Base-by-base conservation (phyloP, 2,329 filamentous ascomycete genomes). In the Madurella fahalii region DNA sequence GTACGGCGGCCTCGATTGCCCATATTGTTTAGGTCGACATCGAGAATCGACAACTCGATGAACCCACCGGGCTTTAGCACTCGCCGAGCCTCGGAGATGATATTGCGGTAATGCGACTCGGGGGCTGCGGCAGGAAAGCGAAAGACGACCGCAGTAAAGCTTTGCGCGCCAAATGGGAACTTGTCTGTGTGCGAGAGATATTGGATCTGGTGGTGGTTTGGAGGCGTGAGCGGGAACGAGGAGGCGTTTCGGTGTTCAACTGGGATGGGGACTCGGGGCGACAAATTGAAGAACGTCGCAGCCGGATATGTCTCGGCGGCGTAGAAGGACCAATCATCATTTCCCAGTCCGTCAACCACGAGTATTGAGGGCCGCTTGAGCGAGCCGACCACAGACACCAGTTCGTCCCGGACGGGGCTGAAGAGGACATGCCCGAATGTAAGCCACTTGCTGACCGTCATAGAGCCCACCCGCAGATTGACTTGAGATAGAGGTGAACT, bases 381-480 rank as follows among this genome's bases (percentile, higher is more conserved):
- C 13, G 69, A 73, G 50, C 71, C 74, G 15, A 71, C 77, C 0
- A 78, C 72, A 16, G 81, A 73, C 40, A 81, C 72, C 18, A 92
- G 77, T 61, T 90, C 85, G 44, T 89, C 85, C 25, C 89, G 82
- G 5, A 87, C 83, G 11, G 90, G 89, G 62, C 87, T 91, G 72
- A 94, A 92, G 4, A 94, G 76, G 0, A 93, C 87, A 62, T 90
- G 86, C 1, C 89, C 89, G 67, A 93, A 93, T 0, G 87, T 90
- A 20, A 94, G 80, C 89, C 89, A 94, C 66, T 92, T 92, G 76
- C 87, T 91, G 20, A 91, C 89, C 57, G 89, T 91, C 76, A 94
- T 84, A 2, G 89, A 90, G 4, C 86, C 89, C 15, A 90, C 85
- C 2, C 89, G 80, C 18, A 94, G 78, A 64, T 91, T 90, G 58